Base-by-base conservation (phyloP, 345 rosid genomes). In the Dovyalis caffra region DNA sequence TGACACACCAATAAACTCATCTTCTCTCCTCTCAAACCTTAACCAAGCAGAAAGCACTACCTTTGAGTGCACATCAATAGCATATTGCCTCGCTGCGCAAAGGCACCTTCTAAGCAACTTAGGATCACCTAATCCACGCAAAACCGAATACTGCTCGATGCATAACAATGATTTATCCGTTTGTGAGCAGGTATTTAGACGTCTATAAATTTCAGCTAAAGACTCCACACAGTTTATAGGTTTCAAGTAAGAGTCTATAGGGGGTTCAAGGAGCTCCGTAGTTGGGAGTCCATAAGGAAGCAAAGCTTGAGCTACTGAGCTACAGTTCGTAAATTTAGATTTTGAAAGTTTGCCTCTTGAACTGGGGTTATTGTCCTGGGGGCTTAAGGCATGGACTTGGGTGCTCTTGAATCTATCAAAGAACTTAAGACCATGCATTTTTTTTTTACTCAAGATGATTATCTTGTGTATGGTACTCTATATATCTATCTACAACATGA, bases 1-100 rank as follows among this genome's bases (percentile, higher is more conserved):
- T 5, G 88, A 83, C 33, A 88, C 80, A 38, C 88, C 93, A 67
- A 75, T 77, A 26, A 88, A 90, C 51, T 90, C 97, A 74, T 94
- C 85, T 64, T 84, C 97, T 70, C 91, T 88, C 84, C 89, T 90
- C 87, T 92, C 95, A 74, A 76, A 89, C 76, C 92, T 83, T 80
- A 95, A 83, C 99, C 99, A 95, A 58, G 97, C 88, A 62, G 93
- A 88, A 29, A 95, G 87, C 73, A 92, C 92, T 28, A 90, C 88
- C 85, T 92, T 88, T 20, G 92, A 81, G 79, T 88, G 87, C 73
- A 88, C 87, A 84, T 91, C 99, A 70, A 66, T 16, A 40, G 99
- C 91, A 69, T 79, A 81, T 32, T 88, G 87, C 83, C 88, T 88
- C 0, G 97, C 97, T 45, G 87, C 79, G 35, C 85, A 82, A 38